These are phyloP conservation scores for Fusarium longipes DNA, from an alignment of 2,329 filamentous ascomycete genomes.

Conservation along the genomic window DNA sequence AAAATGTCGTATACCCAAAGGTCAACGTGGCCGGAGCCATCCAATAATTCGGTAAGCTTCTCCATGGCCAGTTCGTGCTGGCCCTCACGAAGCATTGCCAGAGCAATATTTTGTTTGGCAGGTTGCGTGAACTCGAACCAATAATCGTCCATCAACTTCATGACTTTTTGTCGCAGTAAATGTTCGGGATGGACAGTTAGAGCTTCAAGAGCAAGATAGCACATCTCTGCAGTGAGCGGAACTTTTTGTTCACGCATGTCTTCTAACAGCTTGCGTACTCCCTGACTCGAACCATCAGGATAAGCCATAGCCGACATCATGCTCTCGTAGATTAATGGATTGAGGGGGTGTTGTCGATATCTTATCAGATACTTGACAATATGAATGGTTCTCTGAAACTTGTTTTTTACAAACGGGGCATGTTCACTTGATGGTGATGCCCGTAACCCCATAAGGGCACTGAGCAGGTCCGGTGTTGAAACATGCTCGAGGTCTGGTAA, in stretches of 20 bases:
- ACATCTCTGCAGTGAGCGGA: slow-evolving; percentile 72
- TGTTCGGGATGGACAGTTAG: slow-evolving; percentile 90
- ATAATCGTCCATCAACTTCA: slow-evolving; percentile 77
- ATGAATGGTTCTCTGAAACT: slow-evolving; percentile 48
- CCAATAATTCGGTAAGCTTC: slow-evolving; percentile 74
- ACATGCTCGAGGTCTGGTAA: slow-evolving; percentile 13
- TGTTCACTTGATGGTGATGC: slow-evolving; percentile 29
- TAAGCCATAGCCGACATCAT: slow-evolving; percentile 78
- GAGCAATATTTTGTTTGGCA: slow-evolving; percentile 73
- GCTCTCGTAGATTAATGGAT: slow-evolving; percentile 75
- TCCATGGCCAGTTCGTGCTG: slow-evolving; percentile 84
- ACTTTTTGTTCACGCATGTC: slow-evolving; percentile 76
- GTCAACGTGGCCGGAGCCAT: slow-evolving; percentile 65
- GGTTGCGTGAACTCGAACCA: slow-evolving; percentile 68
- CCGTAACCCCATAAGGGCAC: slow-evolving; percentile 47
- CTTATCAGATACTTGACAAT: slow-evolving; percentile 70
- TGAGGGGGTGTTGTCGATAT: slow-evolving; percentile 65
- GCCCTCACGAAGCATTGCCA: slow-evolving; percentile 82
- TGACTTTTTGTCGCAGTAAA: slow-evolving; percentile 74
- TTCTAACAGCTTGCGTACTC: slow-evolving; percentile 71
- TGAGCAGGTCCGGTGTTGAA: slow-evolving; percentile 40
- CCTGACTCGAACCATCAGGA: slow-evolving; percentile 72
- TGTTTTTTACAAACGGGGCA: slow-evolving; percentile 36
- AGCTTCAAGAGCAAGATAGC: slow-evolving; percentile 77
- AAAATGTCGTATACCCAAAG: slow-evolving; percentile 84